A percentile compares a stretch with the other conserved stretches of the same genome.
These are phyloP conservation scores for Penicillium sp. DNA, from an alignment of 2,329 filamentous ascomycete species.

Conservation along the genomic window DNA sequence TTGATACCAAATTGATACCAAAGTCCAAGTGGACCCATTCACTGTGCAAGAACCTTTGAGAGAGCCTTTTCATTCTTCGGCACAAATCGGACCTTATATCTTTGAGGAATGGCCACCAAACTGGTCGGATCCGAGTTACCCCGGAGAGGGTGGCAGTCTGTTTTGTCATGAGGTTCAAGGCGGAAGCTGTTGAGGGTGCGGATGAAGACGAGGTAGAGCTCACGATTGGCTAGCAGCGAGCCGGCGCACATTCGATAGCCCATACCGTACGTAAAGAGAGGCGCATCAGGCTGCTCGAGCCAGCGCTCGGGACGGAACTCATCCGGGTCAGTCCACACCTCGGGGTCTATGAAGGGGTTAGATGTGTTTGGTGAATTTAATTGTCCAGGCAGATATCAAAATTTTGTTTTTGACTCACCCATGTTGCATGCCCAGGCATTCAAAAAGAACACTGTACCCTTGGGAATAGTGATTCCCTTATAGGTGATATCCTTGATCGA, in stretches of 20 bases:
- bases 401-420: slow-evolving; percentile 45
- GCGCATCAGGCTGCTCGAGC: slow-evolving; percentile 62
- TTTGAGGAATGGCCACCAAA: slow-evolving; percentile 59
- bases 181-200: slow-evolving; percentile 61
- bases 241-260: slow-evolving; percentile 69
- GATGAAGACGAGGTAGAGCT: slow-evolving; percentile 64
- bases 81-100: slow-evolving; percentile 59
- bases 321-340: slow-evolving; percentile 59
- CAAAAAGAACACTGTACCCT: slow-evolving; percentile 62
- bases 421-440: slow-evolving; percentile 70
- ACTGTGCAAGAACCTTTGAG: slow-evolving; percentile 40
- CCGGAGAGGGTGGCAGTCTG: slow-evolving; percentile 58
- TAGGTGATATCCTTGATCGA: slow-evolving; percentile 61
- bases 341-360: slow-evolving; percentile 42
- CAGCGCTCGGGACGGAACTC: slow-evolving; percentile 62
- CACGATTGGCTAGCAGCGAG: slow-evolving; percentile 61
- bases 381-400: not conserved
- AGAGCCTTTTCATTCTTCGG: slow-evolving; percentile 52
- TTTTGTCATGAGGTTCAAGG: slow-evolving; percentile 53
- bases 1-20: not conserved
- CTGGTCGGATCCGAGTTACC: slow-evolving; percentile 63
- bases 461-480: slow-evolving; percentile 57
- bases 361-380: not conserved
- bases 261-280: slow-evolving; percentile 64
- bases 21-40: slow-evolving; percentile 1